Evolutionary conservation across 257 asterid genomes (phyloP), one percentile per base, ranked within the genome.

Genomic region (Capsicum rhomboideum): DNA sequence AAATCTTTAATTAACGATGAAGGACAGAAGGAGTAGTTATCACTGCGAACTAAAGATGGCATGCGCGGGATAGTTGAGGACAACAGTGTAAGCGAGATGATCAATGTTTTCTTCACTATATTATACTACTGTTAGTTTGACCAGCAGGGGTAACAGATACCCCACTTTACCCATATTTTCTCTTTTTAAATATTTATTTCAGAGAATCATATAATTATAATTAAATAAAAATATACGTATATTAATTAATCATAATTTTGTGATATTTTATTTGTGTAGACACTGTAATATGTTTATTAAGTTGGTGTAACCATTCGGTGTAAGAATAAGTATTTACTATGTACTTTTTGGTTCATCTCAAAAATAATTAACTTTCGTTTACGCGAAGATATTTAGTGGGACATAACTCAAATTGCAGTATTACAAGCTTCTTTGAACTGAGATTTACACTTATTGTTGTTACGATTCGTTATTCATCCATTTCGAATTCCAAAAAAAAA

Each of bases 61-160:
- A 59, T 2, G 86, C 77, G 86, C 86, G 86, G 86, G n/a, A 55
- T 16, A 11, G 61, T 31, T 8, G 23, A 74, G 69, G 79, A 75
- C 78, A 26, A 59, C 83, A 16, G 77, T 75, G 86, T 75, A 28
- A 18, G 59, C 54, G 42, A 44, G 66, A 28, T 28, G 58, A 44
- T 61, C 78, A 77, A 83, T 23, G 82, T 52, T 71, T 29, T n/a
- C 10, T 23, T 75, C 18, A 40, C 9, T 4, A 74, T 46, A 59
- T 8, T 14, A 66, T 46, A 49, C 20, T 14, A 66, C n/a, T 64
- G n/a, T 28, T 61, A 10, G 18, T 64, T 64, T 64, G 72, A 64
- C 44, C 72, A 64, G n/a, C 44, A 64, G 20, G 42, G 72, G 72
- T 64, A 13, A 64, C 37, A 37, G 69, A 61, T 61, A 4, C 34